Base-by-base conservation (phyloP, 306 rosid species). In the Luffa aegyptiaca region DNA sequence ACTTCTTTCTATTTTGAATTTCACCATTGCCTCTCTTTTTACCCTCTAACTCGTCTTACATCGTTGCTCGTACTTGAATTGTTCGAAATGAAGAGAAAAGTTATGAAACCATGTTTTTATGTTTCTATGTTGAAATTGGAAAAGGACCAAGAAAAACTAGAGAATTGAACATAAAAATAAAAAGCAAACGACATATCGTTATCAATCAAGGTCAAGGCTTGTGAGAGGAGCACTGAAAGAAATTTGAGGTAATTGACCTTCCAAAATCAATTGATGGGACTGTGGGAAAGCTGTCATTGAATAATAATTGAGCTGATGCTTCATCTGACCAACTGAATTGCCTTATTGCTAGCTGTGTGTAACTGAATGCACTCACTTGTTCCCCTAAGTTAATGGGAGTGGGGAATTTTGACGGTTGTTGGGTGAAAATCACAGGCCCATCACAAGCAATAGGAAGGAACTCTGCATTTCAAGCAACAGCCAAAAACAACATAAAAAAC, bases 251-350 rank as follows among this genome's bases (percentile, higher is more conserved):
- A 72, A 45, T 44, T 13, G 77, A 26, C 8, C 21, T 26, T 49
- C 21, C 16, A 51, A 44, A 46, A 74, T 74, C 46, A 74, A 46
- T 1, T 17, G 78, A 52, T 74, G 57, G 59, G 59, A 73, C 77
- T 51, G 5, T 39, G 9, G 75, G 8, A 42, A 74, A 33, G 78
- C 62, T 74, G 78, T 74, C 78, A 74, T 33, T 51, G 33, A 49
- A 74, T 52, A 52, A 74, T 74, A 74, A 74, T 74, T 33, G 78
- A 74, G 78, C 3, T 35, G 78, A 48, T 31, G 78, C 78, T 51
- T 74, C 78, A 52, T 74, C 63, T 74, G 33, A 74, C 78, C 78
- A 74, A 51, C 35, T 53, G 52, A 68, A 41, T 68, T 41, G 78
- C 63, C 21, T 51, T 70, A 10, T 44, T 44, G 42, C 61, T 74